phyloP scores from a whole-genome alignment of 2,329 filamentous ascomycete species.

The Microthyrium microscopicum region DNA sequence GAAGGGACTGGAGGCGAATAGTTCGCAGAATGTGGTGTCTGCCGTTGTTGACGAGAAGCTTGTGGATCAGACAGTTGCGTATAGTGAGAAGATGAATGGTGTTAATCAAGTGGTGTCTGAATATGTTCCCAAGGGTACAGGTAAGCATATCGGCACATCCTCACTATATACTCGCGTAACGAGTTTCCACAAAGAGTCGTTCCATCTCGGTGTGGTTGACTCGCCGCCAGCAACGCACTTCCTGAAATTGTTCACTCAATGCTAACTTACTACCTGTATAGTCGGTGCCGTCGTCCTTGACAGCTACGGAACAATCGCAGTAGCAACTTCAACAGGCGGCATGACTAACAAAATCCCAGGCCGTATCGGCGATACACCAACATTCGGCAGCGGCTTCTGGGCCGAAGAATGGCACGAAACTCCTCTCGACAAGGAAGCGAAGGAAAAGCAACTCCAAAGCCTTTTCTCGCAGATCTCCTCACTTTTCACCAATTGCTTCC shows the following conservation, averaged over 20 bases:
- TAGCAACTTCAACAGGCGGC: conserved; percentile 52
- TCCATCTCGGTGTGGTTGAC: conserved; percentile 41
- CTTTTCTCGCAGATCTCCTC: not conserved
- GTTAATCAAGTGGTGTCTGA: no score
- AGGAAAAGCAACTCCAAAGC: no score
- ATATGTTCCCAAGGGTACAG: no score
- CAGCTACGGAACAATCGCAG: conserved; percentile 53
- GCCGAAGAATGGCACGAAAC: conserved; percentile 84
- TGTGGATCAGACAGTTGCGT: no score
- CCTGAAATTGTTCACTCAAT: no score
- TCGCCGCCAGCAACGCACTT: no score
- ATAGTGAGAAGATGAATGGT: no score
- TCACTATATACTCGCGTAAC: no score
- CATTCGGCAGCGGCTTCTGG: conserved; percentile 75
- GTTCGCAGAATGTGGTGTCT: conserved; percentile 27
- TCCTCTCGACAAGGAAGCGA: no score
- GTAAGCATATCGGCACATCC: no score
- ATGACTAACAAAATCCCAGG: conserved; percentile 81
- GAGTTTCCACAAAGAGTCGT: conserved; percentile 8
- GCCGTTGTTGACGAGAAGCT: conserved; percentile 12
- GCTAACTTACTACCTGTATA: conserved; percentile 68
- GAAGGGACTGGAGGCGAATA: conserved; percentile 35
- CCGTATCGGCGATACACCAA: conserved; percentile 72
- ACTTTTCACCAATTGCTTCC: not conserved
- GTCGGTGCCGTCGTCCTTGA: conserved; percentile 73